Evolutionary conservation across 345 rosid genomes (phyloP).

Genomic region (Orychophragmus violaceus): DNA sequence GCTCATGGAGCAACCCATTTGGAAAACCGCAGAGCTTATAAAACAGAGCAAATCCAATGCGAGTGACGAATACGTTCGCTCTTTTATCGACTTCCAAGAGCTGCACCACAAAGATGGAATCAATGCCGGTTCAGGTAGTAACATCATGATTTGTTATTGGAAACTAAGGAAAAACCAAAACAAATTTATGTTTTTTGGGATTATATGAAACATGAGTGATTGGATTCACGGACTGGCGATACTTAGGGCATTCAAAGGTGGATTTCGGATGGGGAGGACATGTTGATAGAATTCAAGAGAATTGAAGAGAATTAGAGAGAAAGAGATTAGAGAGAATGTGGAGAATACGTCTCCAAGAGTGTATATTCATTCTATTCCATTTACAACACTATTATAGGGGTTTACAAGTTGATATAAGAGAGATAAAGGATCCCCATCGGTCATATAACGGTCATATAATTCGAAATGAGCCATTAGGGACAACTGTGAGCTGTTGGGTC

Average conservation of each 20-base stretch:
- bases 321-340: no score
- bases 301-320: no score
- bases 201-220: constrained; percentile 39
- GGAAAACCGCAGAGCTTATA: constrained; percentile 66
- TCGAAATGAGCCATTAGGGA: no score
- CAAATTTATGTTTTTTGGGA: not conserved
- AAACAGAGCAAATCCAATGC: constrained; percentile 68
- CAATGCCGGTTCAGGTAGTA: constrained; percentile 40
- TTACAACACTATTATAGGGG: no score
- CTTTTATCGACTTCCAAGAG: constrained; percentile 71
- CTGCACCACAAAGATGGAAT: constrained; percentile 42
- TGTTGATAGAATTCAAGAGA: no score
- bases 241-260: constrained; percentile 68
- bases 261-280: constrained; percentile 96
- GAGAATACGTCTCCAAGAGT: no score
- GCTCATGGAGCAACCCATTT: constrained; percentile 54
- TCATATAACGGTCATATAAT: no score
- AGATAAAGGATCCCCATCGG: no score
- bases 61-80: constrained; percentile 57
- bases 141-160: not conserved
- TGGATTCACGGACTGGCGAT: constrained; percentile 94
- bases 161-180: not conserved
- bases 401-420: no score
- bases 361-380: no score
- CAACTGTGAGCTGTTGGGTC: no score